Evolutionary conservation across 2,329 filamentous ascomycete species (phyloP).

Genomic region (Arthroderma sp.): DNA sequence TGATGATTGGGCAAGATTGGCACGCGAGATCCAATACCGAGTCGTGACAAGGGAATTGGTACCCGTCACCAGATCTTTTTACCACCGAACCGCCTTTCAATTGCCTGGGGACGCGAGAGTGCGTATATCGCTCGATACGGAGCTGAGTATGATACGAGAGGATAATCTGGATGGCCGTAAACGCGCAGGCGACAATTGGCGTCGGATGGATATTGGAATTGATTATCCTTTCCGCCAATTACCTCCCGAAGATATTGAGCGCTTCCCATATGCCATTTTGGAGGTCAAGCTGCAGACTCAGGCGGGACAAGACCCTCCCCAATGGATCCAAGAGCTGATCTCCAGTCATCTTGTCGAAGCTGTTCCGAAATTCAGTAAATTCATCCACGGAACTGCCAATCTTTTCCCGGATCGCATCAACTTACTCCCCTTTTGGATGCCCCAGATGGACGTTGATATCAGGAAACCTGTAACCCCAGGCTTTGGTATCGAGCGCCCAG

Average conservation of each 20-base stretch:
- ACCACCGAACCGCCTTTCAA: conserved; percentile 96
- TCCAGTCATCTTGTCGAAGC: conserved; percentile 91
- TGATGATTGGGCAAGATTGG: conserved; percentile 73
- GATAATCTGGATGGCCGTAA: conserved; percentile 76
- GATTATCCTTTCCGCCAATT: conserved; percentile 90
- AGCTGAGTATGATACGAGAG: conserved; percentile 87
- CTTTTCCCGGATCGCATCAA: conserved; percentile 80
- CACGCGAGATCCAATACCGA: conserved; percentile 86
- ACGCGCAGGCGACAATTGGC: conserved; percentile 80
- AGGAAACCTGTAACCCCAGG: conserved; percentile 78
- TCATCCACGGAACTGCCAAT: conserved; percentile 86
- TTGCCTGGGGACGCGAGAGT: conserved; percentile 91
- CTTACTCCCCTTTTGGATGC: conserved; percentile 90
- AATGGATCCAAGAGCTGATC: conserved; percentile 91
- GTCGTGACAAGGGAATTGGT: conserved; percentile 73
- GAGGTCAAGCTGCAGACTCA: conserved; percentile 98
- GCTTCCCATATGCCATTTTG: conserved; percentile 89
- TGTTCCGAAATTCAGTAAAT: conserved; percentile 99
- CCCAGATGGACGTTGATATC: conserved; percentile 96
- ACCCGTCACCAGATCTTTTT: conserved; percentile 89
- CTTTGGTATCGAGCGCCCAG: conserved; percentile 78
- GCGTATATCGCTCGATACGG: conserved; percentile 90
- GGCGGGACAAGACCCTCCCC: conserved; percentile 82
- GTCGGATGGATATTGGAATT: conserved; percentile 92
- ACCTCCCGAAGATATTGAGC: conserved; percentile 68